Base-by-base conservation (phyloP, 495 filamentous ascomycete genomes). In the Penicillium steckii region DNA sequence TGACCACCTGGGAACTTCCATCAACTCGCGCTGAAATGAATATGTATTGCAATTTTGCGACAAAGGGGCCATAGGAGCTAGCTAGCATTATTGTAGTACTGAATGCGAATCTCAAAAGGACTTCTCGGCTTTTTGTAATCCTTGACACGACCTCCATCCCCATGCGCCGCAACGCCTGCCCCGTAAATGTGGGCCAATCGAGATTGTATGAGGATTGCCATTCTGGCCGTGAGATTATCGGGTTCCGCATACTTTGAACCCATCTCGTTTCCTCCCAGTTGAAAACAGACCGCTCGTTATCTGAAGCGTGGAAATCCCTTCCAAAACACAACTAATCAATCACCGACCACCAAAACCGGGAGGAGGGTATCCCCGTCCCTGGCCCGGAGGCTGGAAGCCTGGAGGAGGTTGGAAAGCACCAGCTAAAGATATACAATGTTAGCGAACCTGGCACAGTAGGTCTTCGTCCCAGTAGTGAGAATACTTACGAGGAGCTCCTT, bases 321-420 rank as follows among this genome's bases (percentile, higher is more conserved):
- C 59, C 48, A 44, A 47, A 48, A 55, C 48, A 50, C 21, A 52
- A 15, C 8, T 46, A 53, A 56, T 43, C 48, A 59, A 70, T 82
- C 79, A 89, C 73, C 88, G 76, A 56, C 89, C 83, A 44, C 81
- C 84, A 55, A 92, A 94, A 19, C 90, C 89, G n/a, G 86, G 80
- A 30, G 84, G 80, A 50, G 85, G 86, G 68, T 84, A 88, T 42
- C 88, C 88, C 53, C 86, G 80, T 45, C 85, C 85, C 59, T 80
- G 79, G 2, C 78, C 76, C 12, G 76, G 78, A 52, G 80, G 76
- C 67, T 85, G 82, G 69, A 88, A 88, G 19, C 84, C 85, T 33
- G 85, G 83, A 29, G 88, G 86, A 44, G 89, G 85, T 56, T 85
- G 84, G 73, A 88, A 89, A 59, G 75, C 74, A 50, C 76, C 75